Evolutionary conservation across 306 rosid species (phyloP).

Genomic region (Gleditsia sinensis): DNA sequence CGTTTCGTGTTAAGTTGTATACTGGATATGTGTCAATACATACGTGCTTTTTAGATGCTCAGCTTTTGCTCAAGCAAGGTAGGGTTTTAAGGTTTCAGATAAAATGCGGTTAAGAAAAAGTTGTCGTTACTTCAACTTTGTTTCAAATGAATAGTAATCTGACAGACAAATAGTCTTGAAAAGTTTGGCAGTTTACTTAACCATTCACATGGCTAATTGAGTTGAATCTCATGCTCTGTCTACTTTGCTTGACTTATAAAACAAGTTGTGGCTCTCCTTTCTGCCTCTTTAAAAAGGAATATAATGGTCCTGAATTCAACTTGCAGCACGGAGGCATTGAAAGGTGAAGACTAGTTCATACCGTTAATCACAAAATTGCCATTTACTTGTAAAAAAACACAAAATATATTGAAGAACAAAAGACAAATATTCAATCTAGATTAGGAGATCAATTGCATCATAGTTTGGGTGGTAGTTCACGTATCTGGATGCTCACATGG

Average conservation of each 20-base stretch:
- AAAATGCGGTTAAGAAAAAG: background rate
- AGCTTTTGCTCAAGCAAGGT: background rate
- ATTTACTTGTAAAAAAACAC: background rate
- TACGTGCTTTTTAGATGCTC: too few relatives aligned
- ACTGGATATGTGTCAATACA: too few relatives aligned
- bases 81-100: background rate
- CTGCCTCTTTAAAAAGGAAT: slow-evolving; percentile 17
- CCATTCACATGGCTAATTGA: slow-evolving; percentile 39
- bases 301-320: slow-evolving; percentile 40
- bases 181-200: slow-evolving; percentile 43
- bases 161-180: background rate
- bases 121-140: background rate
- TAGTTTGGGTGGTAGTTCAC: background rate
- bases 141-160: background rate
- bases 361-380: background rate
- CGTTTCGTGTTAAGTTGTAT: too few relatives aligned
- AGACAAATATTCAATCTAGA: too few relatives aligned
- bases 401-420: too few relatives aligned
- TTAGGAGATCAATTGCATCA: too few relatives aligned
- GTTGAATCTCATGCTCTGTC: slow-evolving; percentile 26
- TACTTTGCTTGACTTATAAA: slow-evolving; percentile 39
- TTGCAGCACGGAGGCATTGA: slow-evolving; percentile 7
- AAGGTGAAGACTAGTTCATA: background rate
- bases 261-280: slow-evolving; percentile 31
- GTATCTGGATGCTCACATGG: background rate